These are phyloP conservation scores for Solioccasus polychromus DNA, from an alignment of 768 basidiomycete genomes.

Conservation along the genomic window DNA sequence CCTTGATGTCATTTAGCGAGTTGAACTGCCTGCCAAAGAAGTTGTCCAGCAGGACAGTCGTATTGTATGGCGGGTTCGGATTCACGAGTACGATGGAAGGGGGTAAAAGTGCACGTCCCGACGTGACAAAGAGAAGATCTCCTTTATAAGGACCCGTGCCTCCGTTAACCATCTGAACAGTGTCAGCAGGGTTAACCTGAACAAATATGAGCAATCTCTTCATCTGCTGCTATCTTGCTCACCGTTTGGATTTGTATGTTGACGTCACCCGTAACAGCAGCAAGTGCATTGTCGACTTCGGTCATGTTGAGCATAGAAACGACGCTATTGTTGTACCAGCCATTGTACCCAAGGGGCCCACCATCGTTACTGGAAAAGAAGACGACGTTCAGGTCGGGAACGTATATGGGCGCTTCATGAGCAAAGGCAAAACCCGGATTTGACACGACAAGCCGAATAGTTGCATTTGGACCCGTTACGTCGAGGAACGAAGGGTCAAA, in stretches of 20 bases:
- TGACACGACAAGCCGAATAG: constrained; percentile 58
- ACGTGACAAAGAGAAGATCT: constrained; percentile 57
- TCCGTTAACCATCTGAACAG: constrained; percentile 69
- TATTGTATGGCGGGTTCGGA: constrained; percentile 60
- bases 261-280: constrained; percentile 33
- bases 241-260: constrained; percentile 50
- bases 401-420: constrained; percentile 76
- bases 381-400: constrained; percentile 59
- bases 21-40: constrained; percentile 81
- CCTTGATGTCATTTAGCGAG: constrained; percentile 76
- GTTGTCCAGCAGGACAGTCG: constrained; percentile 72
- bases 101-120: constrained; percentile 61
- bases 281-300: constrained; percentile 48
- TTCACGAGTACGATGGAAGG: constrained; percentile 66
- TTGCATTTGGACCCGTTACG: constrained; percentile 56
- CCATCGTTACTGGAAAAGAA: constrained; percentile 74
- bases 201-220: constrained; percentile 2
- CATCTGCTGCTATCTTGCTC: background rate
- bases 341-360: constrained; percentile 61
- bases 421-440: constrained; percentile 68
- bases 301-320: constrained; percentile 60
- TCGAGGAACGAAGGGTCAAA: constrained; percentile 52
- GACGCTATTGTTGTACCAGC: constrained; percentile 60
- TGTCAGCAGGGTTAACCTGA: constrained; percentile 57
- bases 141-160: constrained; percentile 62